Conservation (phyloP, 2,329 filamentous ascomycete species). For the Fonsecaea nubica region DNA sequence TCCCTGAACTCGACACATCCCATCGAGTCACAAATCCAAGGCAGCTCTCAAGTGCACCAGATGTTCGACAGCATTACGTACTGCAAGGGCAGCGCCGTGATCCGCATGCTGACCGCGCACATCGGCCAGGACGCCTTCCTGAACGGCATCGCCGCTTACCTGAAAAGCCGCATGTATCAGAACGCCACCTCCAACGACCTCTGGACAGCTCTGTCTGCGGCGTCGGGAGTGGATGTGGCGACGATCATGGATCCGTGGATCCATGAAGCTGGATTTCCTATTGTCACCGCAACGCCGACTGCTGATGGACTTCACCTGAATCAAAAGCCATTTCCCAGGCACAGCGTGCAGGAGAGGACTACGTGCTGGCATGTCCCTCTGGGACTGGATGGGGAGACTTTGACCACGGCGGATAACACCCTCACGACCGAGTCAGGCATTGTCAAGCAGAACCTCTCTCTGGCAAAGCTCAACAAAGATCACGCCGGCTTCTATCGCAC, state of each 20-base stretch:
- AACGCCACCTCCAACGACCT: slow-evolving; percentile 91
- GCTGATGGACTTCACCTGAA: slow-evolving; percentile 79
- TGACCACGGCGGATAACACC: slow-evolving; percentile 68
- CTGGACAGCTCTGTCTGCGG: slow-evolving; percentile 85
- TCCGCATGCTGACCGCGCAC: slow-evolving; percentile 93
- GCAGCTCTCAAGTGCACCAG: slow-evolving; percentile 94
- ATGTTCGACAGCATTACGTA: slow-evolving; percentile 98
- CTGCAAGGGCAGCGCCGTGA: slow-evolving; percentile 92
- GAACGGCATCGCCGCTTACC: slow-evolving; percentile 87
- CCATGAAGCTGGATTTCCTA: slow-evolving; percentile 89
- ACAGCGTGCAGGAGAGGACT: slow-evolving; percentile 86
- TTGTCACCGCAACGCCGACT: slow-evolving; percentile 84
- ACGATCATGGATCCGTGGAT: slow-evolving; percentile 95
- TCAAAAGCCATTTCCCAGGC: slow-evolving; percentile 88
- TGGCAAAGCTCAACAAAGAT: slow-evolving; percentile 93
- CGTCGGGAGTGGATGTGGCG: slow-evolving; percentile 84
- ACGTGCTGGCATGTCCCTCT: slow-evolving; percentile 95
- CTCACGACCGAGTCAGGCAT: slow-evolving; percentile 79
- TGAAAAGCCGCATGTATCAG: slow-evolving; percentile 83
- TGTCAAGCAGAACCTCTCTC: slow-evolving; percentile 70
- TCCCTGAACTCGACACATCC: slow-evolving; percentile 90
- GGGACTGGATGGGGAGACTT: slow-evolving; percentile 74
- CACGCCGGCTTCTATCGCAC: slow-evolving; percentile 91
- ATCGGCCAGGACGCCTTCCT: slow-evolving; percentile 88
- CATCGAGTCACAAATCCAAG: slow-evolving; percentile 91